Base-by-base conservation (phyloP, 768 basidiomycete species). In the Boletellus ananas region DNA sequence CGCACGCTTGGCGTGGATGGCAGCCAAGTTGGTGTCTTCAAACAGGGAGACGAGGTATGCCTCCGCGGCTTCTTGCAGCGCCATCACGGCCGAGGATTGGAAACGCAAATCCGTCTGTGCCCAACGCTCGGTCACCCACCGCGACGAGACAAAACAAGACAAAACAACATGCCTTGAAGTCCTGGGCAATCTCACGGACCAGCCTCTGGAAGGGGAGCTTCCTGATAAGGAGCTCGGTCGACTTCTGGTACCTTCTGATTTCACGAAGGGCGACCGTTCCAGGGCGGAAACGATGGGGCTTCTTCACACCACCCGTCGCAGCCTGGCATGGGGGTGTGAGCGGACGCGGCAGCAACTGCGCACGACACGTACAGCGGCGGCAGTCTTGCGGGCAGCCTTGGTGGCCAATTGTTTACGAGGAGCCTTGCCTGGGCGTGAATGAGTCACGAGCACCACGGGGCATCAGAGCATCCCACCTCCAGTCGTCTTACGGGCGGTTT, bases 161-260 rank as follows among this genome's bases (percentile, higher is more conserved):
- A n/a, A 23, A 1, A 16, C 39, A 23, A 16, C 74, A 27, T 51
- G 85, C 88, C 85, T 94, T 94, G 81, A 94, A 93, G 72, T 91
- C 91, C 72, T 93, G 90, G n/a, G 90, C 90, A 60, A 94, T 93
- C 75, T 94, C 87, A 79, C 91, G 91, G 57, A 97, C 94, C 62
- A 98, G 84, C 63, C 94, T 83, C 77, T 97, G 94, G 93, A 97
- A 97, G 60, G 95, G 95, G 56, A 98, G 90, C 85, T 97, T 97
- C 77, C 95, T 83, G 80, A 98, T 97, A 64, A 98, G 84, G 59
- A 99, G 86, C 80, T 97, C 95, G 58, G 95, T 97, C 55, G 91
- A 94, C 80, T 96, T 96, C 74, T 97, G 94, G 80, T 97, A 96
- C 72, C 94, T 82, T 68, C 95, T 79, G 64, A 97, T 97, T 76